Evolutionary conservation across 139 green algal genomes (phyloP), one percentile per base, ranked within the genome.

Genomic region (Chlorella sp.): DNA sequence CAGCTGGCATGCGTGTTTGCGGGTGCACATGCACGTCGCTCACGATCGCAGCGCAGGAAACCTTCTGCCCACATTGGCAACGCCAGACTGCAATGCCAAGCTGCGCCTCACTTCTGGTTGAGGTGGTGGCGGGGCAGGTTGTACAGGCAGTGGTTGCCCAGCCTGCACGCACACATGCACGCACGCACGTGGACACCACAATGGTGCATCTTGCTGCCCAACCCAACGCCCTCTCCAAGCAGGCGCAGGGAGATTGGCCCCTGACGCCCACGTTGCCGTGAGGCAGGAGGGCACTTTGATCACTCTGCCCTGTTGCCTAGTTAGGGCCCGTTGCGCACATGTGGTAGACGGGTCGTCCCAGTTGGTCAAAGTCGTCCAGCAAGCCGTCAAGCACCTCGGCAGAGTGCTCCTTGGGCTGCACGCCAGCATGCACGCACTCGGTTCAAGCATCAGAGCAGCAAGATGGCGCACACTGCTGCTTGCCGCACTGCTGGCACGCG

Each of bases 111-210:
- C 65, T 71, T 71, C 30, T 74, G 17, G 42, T 82, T 80, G 14
- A 82, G 77, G 5, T 34, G 36, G 0, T 35, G 31, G 0, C 90
- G 72, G 0, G 75, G 49, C 2, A 92, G 62, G 80, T 95, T 96
- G 77, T 94, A 95, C 17, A 96, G 63, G 33, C 84, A 88, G 65
- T 90, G 89, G 75, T 95, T 95, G 35, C 84, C 86, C 30, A 93
- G 75, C 65, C 50, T 73, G 67, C 36, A 32, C 20, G 42, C 35
- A 55, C 5, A 5, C 59, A 78, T 55, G 42, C 10, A 55, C 17
- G 10, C 17, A 55, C 42, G 17, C 42, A 55, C 42, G 17, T 55
- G 42, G 10, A 24, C 42, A 55, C 10, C 10, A 55, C 42, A 55
- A n/a, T n/a, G n/a, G n/a, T n/a, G n/a, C n/a, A n/a, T n/a, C n/a